Base-by-base conservation (phyloP, 83 land plant genomes). In the Thuja plicata region DNA sequence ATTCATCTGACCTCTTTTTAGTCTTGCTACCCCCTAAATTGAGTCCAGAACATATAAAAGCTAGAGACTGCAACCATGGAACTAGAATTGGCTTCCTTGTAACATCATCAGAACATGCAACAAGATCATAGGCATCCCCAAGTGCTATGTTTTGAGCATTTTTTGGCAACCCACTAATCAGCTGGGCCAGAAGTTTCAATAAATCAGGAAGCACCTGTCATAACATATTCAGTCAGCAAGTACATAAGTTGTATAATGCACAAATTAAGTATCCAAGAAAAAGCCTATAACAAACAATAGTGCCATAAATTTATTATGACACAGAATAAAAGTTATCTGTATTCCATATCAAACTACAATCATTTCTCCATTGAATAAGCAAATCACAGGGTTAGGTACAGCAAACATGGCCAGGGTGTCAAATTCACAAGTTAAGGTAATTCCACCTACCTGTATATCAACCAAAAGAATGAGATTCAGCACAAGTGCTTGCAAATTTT, bases 11-110 rank as follows among this genome's bases (percentile, higher is more conserved):
- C 30, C 5, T 27, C 30, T 83, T 46, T 11, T 83, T 83, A 46
- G 46, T 45, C 32, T 46, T 83, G 48, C 12, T 46, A 46, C 46
- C 1, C 21, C 3, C 55, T 46, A 52, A 83, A 83, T 46, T 30
- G 48, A 83, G 34, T n/a, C 32, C 34, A 46, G 85, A 83, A 46
- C 85, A 83, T 83, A 83, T 83, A 83, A 27, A 97, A 62, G 99
- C 94, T n/a, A 98, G 83, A 35, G 99, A 97, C 89, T 98, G 99
- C 88, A 98, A 84, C 99, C 99, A 98, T 24, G 99, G 96, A 74
- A 98, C 95, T 34, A 98, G 87, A 19, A 90, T 90, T 8, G 98
- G 98, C 85, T 97, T 97, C 66, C 99, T 92, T 30, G 93, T 94
- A 87, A 96, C 97, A 94, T 98, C 99, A 88, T 96, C 98, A 79